phyloP scores from a whole-genome alignment of 2,329 filamentous ascomycete species.

The Bipolaris gigantea region DNA sequence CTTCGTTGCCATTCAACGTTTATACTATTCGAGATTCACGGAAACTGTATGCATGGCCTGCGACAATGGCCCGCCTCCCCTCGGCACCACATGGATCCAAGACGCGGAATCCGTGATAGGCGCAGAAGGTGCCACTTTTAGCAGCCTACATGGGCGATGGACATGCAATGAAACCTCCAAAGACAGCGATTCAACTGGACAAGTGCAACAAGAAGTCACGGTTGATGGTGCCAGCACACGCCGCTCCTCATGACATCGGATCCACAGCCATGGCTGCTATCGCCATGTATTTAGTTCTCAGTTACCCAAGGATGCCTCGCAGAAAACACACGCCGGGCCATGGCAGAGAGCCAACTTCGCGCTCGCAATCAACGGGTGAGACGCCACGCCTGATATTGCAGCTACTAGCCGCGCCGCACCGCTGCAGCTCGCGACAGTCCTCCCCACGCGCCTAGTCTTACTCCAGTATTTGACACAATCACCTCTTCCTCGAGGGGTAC shows the following conservation, averaged over 20 bases:
- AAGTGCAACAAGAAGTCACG: background rate
- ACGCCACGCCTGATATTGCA: background rate
- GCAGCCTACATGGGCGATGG: background rate
- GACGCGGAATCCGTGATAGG: background rate
- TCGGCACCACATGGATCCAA: background rate
- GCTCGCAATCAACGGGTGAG: background rate
- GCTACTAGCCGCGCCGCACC: background rate
- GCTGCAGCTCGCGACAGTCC: background rate
- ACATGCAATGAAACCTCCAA: background rate
- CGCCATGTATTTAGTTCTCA: background rate
- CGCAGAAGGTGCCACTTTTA: background rate
- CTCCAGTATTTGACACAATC: background rate
- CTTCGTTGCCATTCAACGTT: background rate
- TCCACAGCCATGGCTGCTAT: background rate
- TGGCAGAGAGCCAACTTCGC: background rate
- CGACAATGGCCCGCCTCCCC: background rate
- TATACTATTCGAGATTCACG: background rate
- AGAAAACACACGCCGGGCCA: background rate
- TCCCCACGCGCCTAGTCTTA: too few relatives aligned
- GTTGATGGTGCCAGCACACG: background rate
- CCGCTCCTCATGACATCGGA: background rate
- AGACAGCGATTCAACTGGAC: background rate
- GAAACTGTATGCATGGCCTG: background rate
- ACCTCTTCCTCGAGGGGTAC: background rate
- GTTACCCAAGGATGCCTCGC: too few relatives aligned